Evolutionary conservation across 306 rosid genomes (phyloP).

Genomic region (Ceratonia siliqua): DNA sequence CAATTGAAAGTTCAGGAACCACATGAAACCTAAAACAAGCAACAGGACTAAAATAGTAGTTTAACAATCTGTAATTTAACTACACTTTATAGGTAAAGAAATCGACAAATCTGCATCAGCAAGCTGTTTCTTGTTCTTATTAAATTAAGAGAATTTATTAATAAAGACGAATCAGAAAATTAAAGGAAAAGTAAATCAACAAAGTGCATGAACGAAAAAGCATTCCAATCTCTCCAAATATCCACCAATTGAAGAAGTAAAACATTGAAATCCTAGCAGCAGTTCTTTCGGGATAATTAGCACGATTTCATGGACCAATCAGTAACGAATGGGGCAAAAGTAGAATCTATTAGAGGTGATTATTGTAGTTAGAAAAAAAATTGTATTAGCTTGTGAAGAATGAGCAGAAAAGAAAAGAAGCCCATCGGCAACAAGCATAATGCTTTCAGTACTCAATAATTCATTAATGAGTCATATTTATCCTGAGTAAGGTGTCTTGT

Average conservation of each 20-base stretch:
- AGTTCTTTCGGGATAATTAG: too few relatives aligned
- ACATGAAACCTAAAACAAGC: neutral
- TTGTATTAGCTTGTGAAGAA: neutral
- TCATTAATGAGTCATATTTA: neutral
- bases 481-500: neutral
- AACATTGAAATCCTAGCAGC: too few relatives aligned
- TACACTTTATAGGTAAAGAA: neutral
- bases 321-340: too few relatives aligned
- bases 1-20: conserved; percentile 1
- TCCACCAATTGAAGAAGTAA: too few relatives aligned
- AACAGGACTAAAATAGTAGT: neutral
- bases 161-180: neutral
- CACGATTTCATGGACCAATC: too few relatives aligned
- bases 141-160: neutral
- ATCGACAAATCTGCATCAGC: neutral
- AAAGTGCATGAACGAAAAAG: too few relatives aligned
- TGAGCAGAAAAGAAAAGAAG: neutral
- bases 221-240: too few relatives aligned
- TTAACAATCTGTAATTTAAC: neutral
- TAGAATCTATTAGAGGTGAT: too few relatives aligned
- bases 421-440: neutral
- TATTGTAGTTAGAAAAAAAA: too few relatives aligned
- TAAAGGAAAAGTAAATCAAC: neutral
- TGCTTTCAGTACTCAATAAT: neutral
- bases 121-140: neutral